A percentile compares a stretch with the other conserved stretches of the same genome.
These are phyloP conservation scores for Pseudopithomyces chartarum DNA, from an alignment of 2,329 filamentous ascomycete species.

Conservation along the genomic window DNA sequence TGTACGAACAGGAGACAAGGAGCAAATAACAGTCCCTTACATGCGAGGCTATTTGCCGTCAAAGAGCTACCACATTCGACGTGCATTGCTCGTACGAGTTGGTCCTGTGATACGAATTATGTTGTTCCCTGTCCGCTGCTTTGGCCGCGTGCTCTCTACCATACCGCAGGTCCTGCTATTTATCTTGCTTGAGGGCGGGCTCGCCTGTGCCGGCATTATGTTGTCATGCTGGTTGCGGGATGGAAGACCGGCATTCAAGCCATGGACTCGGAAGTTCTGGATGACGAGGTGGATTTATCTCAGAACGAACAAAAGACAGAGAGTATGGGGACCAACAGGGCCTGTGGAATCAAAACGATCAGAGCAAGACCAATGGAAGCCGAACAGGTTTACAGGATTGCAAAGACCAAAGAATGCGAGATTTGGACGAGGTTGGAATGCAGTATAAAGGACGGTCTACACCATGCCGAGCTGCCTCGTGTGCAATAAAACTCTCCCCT, in stretches of 20 bases:
- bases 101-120: conserved; percentile 8
- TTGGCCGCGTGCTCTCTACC: background rate
- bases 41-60: conserved; percentile 13
- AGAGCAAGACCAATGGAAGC: background rate
- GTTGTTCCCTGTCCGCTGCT: background rate
- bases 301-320: background rate
- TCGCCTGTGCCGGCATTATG: conserved; percentile 1
- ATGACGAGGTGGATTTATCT: conserved; percentile 1
- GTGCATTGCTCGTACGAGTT: conserved; percentile 8
- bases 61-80: conserved; percentile 12
- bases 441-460: no score
- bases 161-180: background rate
- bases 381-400: conserved; percentile 2
- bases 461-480: background rate
- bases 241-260: conserved; percentile 1
- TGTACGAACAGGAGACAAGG: background rate
- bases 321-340: conserved; percentile 14
- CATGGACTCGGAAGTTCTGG: conserved; percentile 5
- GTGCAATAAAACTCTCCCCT: background rate
- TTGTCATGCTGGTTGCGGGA: conserved; percentile 6
- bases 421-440: conserved; percentile 5
- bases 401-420: conserved; percentile 12
- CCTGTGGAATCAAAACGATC: conserved; percentile 3
- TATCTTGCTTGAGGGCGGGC: background rate
- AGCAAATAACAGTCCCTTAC: conserved; percentile 1